phyloP scores from a whole-genome alignment of 768 basidiomycete genomes.

The Leccinum obscurum region DNA sequence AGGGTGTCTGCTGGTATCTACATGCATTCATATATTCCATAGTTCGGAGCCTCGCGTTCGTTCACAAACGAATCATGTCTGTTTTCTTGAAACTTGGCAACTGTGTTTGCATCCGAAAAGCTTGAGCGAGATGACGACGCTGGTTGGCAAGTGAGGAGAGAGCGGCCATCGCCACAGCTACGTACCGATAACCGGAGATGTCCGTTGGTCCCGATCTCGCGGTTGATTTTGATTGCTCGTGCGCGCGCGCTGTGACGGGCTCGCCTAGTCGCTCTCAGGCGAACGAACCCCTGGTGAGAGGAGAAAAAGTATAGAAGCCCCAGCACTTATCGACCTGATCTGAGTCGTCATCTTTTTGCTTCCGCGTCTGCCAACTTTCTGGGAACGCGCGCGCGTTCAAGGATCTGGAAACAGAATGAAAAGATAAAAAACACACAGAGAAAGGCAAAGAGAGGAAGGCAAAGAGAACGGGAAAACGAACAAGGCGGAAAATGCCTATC shows the following conservation, averaged over 20 bases:
- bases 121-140: not conserved
- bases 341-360: not conserved
- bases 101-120: not conserved
- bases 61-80: not conserved
- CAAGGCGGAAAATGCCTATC: not conserved
- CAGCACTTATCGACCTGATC: constrained; percentile 6
- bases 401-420: constrained; percentile 5
- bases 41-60: too few species aligned
- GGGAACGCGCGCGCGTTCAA: constrained; percentile 8
- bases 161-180: not conserved
- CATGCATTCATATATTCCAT: too few species aligned
- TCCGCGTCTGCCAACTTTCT: not conserved
- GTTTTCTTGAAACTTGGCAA: not conserved
- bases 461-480: not conserved
- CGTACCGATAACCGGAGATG: not conserved
- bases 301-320: not conserved
- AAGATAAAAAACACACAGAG: not conserved
- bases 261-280: not conserved
- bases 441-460: not conserved
- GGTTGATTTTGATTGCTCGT: not conserved
- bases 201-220: not conserved
- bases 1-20: too few species aligned
- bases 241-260: not conserved
- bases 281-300: not conserved
- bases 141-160: not conserved